Percentiles rank a stretch among this genome's conserved stretches.
phyloP scores from a whole-genome alignment of 23 red algal species.

The Gracilaria gracilis region DNA sequence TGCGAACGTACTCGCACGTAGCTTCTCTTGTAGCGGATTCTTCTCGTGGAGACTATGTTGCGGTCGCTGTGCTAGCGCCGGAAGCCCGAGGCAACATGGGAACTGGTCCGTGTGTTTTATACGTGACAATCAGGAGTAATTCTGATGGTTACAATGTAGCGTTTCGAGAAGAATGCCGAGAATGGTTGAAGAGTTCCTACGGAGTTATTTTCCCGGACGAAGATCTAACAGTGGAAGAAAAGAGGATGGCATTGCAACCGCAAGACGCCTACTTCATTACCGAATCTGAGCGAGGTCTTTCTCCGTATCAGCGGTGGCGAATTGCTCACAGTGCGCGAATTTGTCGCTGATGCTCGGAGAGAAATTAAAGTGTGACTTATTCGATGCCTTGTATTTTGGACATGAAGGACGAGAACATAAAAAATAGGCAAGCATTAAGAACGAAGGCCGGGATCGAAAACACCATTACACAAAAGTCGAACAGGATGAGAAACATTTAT shows the following conservation, averaged over 20 bases:
- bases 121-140: slow-evolving; percentile 67
- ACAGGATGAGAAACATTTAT: neutral
- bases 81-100: slow-evolving; percentile 59
- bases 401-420: neutral
- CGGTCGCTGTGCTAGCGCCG: slow-evolving; percentile 66
- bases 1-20: slow-evolving; percentile 67
- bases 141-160: slow-evolving; percentile 54
- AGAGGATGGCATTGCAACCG: slow-evolving; percentile 46
- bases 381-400: neutral
- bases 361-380: neutral
- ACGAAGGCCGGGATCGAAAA: neutral
- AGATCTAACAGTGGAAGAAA: slow-evolving; percentile 37
- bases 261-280: slow-evolving; percentile 80
- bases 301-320: slow-evolving; percentile 73
- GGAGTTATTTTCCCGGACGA: slow-evolving; percentile 60
- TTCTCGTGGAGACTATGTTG: slow-evolving; percentile 71
- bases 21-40: slow-evolving; percentile 61
- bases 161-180: slow-evolving; percentile 67
- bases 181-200: slow-evolving; percentile 52
- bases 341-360: slow-evolving; percentile 2
- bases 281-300: slow-evolving; percentile 41
- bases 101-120: slow-evolving; percentile 59
- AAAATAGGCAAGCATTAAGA: neutral
- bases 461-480: neutral
- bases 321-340: slow-evolving; percentile 60